A percentile compares a stretch with the other conserved stretches of the same genome.
phyloP scores from a whole-genome alignment of 2,329 filamentous ascomycete genomes.

The Elsinoe ampelina region DNA sequence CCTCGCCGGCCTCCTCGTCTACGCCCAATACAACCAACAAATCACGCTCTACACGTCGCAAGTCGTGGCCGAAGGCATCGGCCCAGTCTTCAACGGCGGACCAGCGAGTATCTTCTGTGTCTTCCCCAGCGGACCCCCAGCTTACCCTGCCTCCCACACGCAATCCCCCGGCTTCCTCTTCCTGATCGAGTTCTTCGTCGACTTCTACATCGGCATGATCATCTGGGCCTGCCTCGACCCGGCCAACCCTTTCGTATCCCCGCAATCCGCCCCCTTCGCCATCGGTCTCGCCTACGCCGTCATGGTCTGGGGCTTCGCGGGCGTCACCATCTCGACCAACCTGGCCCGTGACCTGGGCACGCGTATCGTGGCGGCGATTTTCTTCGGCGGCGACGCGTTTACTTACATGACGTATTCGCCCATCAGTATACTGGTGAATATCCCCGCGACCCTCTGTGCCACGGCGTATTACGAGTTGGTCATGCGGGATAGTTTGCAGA shows the following conservation, averaged over 20 bases:
- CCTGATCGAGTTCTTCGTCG: conserved; percentile 51
- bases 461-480: conserved; percentile 48
- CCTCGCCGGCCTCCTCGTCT: conserved; percentile 45
- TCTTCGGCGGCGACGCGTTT: conserved; percentile 45
- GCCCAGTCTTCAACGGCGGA: conserved; percentile 38
- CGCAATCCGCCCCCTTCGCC: conserved; percentile 41
- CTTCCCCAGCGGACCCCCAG: conserved; percentile 26
- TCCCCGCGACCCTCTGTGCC: conserved; percentile 48
- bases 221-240: conserved; percentile 52
- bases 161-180: conserved; percentile 49
- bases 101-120: conserved; percentile 48
- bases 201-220: conserved; percentile 47
- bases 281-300: conserved; percentile 48
- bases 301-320: conserved; percentile 48
- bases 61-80: conserved; percentile 31
- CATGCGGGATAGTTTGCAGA: conserved; percentile 44
- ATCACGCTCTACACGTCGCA: conserved; percentile 34
- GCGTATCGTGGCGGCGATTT: conserved; percentile 50
- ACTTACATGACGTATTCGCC: conserved; percentile 40
- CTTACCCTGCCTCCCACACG: conserved; percentile 36
- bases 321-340: conserved; percentile 48
- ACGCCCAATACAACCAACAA: conserved; percentile 49
- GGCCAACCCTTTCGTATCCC: conserved; percentile 48
- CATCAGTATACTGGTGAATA: conserved; percentile 47
- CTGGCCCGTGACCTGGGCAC: conserved; percentile 51